A percentile compares a stretch with the other conserved stretches of the same genome.
Evolutionary conservation across 2,329 filamentous ascomycete genomes (phyloP).

Genomic region (Purpureocillium takamizusanense): DNA sequence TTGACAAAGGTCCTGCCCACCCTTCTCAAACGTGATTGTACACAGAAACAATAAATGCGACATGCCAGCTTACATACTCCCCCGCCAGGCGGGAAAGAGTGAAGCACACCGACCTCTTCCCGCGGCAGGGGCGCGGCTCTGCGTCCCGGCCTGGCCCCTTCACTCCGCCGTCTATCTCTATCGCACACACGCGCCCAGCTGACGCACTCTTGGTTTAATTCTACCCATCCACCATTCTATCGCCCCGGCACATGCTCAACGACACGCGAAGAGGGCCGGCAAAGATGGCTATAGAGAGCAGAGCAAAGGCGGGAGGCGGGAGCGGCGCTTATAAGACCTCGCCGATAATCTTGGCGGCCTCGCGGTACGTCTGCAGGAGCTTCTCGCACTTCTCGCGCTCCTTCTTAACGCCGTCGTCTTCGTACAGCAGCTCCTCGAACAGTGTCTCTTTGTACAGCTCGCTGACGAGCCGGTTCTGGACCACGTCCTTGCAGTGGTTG

Average conservation of each 20-base stretch:
- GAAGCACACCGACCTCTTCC: too few relatives aligned
- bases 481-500: conserved; percentile 96
- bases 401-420: conserved; percentile 94
- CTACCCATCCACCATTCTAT: too few relatives aligned
- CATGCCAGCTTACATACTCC: not conserved
- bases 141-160: too few relatives aligned
- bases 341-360: conserved; percentile 95
- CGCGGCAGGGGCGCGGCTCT: too few relatives aligned
- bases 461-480: conserved; percentile 93
- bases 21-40: conserved; percentile 1
- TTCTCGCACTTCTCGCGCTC: conserved; percentile 98
- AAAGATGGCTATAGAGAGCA: not conserved
- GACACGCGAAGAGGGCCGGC: too few relatives aligned
- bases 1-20: not conserved
- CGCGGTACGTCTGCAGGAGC: conserved; percentile 87
- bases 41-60: conserved; percentile 1
- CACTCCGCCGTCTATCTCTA: too few relatives aligned
- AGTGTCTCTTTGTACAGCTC: conserved; percentile 88
- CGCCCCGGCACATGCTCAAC: too few relatives aligned
- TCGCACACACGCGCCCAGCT: too few relatives aligned
- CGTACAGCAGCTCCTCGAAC: conserved; percentile 90
- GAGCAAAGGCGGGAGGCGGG: not conserved
- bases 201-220: too few relatives aligned
- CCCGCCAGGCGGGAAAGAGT: too few relatives aligned
- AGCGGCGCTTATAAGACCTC: conserved; percentile 64